A percentile compares a stretch with the other conserved stretches of the same genome.
Conservation (phyloP, 371 early-diverging fungal species). For the Blyttiomyces sp. region DNA sequence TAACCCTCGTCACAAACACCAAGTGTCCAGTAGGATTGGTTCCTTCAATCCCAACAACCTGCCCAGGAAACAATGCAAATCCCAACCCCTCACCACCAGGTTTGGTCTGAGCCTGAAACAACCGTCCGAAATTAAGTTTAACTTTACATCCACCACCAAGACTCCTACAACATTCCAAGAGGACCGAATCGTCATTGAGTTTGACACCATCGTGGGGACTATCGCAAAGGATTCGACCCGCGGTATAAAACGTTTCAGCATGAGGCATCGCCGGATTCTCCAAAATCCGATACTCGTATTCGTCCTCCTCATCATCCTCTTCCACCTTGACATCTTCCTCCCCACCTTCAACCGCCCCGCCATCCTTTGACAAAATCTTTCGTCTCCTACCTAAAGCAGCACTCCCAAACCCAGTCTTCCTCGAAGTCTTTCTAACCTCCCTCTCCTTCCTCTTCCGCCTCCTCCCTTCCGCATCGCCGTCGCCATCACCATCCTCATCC, state of each 20-base stretch:
- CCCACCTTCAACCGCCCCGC: too few relatives aligned
- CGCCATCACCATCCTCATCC: not conserved
- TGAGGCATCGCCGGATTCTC: constrained; percentile 59
- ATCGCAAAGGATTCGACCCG: constrained; percentile 67
- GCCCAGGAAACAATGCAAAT: constrained; percentile 48
- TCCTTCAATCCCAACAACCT: constrained; percentile 41
- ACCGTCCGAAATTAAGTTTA: constrained; percentile 51
- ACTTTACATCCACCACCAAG: constrained; percentile 73
- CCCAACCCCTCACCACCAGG: constrained; percentile 2
- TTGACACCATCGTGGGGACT: constrained; percentile 52
- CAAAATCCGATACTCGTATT: not conserved
- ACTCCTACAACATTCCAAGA: constrained; percentile 72
- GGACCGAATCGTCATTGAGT: constrained; percentile 64
- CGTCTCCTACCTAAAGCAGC: too few relatives aligned
- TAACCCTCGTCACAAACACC: constrained; percentile 25
- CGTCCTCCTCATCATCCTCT: not conserved
- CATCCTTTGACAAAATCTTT: too few relatives aligned
- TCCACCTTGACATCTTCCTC: not conserved
- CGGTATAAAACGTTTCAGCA: constrained; percentile 54
- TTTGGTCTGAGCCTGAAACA: too few relatives aligned
- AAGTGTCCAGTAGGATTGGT: constrained; percentile 35
- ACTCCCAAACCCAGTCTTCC: too few relatives aligned
- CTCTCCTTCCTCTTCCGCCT: too few relatives aligned
- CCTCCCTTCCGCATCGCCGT: not conserved
- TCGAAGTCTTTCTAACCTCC: too few relatives aligned